A percentile compares a stretch with the other conserved stretches of the same genome.
phyloP scores from a whole-genome alignment of 2,329 filamentous ascomycete species.

The Colletotrichum karsti region DNA sequence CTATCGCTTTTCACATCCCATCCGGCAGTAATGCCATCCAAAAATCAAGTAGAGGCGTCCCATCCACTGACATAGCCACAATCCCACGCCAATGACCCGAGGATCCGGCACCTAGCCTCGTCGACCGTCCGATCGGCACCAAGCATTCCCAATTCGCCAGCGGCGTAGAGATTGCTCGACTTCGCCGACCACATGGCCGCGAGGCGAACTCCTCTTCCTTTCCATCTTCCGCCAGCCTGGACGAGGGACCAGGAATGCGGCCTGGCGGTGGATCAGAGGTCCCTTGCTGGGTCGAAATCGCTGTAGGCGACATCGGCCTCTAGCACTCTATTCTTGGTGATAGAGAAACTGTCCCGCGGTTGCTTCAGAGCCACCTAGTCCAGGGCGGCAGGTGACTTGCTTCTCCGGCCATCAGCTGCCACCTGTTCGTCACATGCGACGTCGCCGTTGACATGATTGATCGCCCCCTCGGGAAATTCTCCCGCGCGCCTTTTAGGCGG shows the following conservation, averaged over 20 bases:
- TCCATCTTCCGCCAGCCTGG: background rate
- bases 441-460: background rate
- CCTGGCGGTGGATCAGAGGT: background rate
- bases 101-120: background rate
- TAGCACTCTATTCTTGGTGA: background rate
- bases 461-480: background rate
- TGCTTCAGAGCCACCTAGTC: background rate
- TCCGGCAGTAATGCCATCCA: background rate
- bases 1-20: background rate
- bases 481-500: background rate
- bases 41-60: background rate
- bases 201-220: background rate
- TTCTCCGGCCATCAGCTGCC: background rate
- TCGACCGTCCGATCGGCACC: background rate
- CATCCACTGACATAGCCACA: background rate
- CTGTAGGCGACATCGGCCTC: background rate
- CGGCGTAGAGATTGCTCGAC: too few relatives aligned
- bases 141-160: background rate
- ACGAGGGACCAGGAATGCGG: background rate
- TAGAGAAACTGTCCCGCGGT: background rate
- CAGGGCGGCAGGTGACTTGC: background rate
- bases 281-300: background rate
- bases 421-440: background rate
- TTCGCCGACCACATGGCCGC: background rate
- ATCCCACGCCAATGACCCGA: background rate